phyloP scores from a whole-genome alignment of 176 grass and related monocot species.

The Eragrostis curvula region DNA sequence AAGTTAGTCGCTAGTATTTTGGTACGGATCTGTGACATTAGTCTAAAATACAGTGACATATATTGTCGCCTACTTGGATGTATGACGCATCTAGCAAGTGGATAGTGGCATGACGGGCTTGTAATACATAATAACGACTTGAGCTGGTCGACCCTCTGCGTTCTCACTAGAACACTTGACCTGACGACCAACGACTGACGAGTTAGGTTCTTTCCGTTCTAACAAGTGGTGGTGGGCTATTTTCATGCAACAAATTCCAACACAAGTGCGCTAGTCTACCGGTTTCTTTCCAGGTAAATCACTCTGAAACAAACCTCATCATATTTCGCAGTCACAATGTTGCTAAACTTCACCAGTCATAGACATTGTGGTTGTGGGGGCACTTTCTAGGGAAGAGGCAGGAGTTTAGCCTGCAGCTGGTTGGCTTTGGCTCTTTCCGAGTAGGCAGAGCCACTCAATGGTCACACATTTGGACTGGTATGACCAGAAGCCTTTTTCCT shows the following conservation, averaged over 20 bases:
- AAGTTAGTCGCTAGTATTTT: too few relatives aligned
- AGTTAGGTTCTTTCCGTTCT: constrained; percentile 4
- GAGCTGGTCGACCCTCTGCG: background rate
- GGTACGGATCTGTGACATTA: background rate
- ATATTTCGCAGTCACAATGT: background rate
- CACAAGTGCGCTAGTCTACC: background rate
- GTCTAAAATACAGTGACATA: too few relatives aligned
- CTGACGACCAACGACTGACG: background rate
- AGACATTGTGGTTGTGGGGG: background rate
- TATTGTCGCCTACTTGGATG: background rate
- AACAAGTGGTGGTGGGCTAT: background rate
- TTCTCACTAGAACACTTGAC: background rate
- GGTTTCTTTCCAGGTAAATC: constrained; percentile 5
- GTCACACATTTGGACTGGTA: constrained; percentile 9
- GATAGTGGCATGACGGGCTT: too few relatives aligned
- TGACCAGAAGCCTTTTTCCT: background rate
- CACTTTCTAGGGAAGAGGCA: constrained; percentile 4
- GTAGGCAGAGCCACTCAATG: background rate
- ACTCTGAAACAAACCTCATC: background rate
- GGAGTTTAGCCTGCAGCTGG: background rate
- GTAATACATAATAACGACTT: background rate
- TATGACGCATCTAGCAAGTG: background rate
- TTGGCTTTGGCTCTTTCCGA: background rate
- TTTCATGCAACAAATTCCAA: background rate
- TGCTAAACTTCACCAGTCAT: background rate